A percentile compares a stretch with the other conserved stretches of the same genome.
Conservation (phyloP, 2,329 filamentous ascomycete species). For the Colletotrichum zoysiae region DNA sequence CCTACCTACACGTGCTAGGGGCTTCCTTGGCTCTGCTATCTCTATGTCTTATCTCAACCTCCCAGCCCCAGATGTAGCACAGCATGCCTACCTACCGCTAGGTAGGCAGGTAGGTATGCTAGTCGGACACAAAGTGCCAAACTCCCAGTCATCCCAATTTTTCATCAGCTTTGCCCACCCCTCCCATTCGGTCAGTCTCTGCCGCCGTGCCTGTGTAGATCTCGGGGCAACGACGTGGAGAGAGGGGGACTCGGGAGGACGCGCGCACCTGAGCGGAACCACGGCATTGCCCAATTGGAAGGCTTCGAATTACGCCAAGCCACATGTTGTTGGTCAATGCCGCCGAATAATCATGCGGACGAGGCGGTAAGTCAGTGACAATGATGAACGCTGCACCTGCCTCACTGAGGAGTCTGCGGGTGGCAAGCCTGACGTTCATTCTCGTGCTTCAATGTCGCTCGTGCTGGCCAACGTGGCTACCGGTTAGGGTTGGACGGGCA, state of each 20-base stretch:
- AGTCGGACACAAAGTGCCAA: not conserved
- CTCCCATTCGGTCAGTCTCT: slow-evolving; percentile 1
- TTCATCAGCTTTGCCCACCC: slow-evolving; percentile 11
- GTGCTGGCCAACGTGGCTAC: slow-evolving; percentile 8
- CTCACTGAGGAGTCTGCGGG: slow-evolving; percentile 2
- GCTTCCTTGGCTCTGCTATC: slow-evolving; percentile 35
- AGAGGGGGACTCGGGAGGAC: not conserved
- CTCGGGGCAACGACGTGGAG: slow-evolving; percentile 7
- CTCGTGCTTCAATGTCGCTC: slow-evolving; percentile 8
- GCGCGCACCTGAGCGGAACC: not conserved
- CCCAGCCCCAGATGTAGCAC: slow-evolving; percentile 8
- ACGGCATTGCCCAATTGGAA: slow-evolving; percentile 22
- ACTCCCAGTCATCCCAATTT: slow-evolving; percentile 34
- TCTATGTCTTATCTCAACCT: slow-evolving; percentile 39
- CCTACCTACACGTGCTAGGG: slow-evolving; percentile 1
- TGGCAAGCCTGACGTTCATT: not conserved
- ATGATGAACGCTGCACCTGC: slow-evolving; percentile 15
- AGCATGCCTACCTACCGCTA: too few relatives aligned
- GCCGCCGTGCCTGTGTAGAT: not conserved
- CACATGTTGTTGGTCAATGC: slow-evolving; percentile 1
- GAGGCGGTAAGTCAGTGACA: slow-evolving; percentile 15
- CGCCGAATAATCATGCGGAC: slow-evolving; percentile 4
- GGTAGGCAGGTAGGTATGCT: too few relatives aligned
- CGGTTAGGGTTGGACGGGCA: not conserved
- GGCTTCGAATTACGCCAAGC: slow-evolving; percentile 7